Evolutionary conservation across 805 yeast genomes (phyloP), one percentile per base, ranked within the genome.

Genomic region (Yamadazyma paraphyllophila): DNA sequence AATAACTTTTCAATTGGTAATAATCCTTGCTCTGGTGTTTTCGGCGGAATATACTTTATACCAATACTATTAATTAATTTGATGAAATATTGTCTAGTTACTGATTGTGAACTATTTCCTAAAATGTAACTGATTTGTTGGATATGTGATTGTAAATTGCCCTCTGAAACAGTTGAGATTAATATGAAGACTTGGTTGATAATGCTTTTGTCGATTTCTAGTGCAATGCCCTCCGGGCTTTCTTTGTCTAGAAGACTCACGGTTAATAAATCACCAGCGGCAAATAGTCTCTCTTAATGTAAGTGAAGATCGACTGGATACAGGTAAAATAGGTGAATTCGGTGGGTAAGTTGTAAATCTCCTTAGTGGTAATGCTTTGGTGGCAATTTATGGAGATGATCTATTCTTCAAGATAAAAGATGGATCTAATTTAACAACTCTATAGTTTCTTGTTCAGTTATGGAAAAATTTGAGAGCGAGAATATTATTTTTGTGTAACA

Each of bases 171-270:
- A 16, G 78, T 72, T 32, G 77, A 65, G 41, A 76, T 64, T 40
- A 82, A 63, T 40, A 82, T 68, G 14, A 78, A 69, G 35, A 83
- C 57, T 61, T 83, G 88, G 30, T 81, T 74, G 47, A 73, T 57
- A 37, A 74, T 62, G 42, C 78, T 69, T 49, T 63, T 65, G 47
- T 60, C 58, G 46, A 67, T 52, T 54, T 69, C 73, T 27, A 63
- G 55, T 46, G 50, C 48, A 35, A 49, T 56, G 76, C 74, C 76
- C 76, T 52, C 51, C 52, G 74, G 74, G 74, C 74, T 66, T 44
- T 51, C 50, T 41, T 51, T 49, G 39, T 54, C 39, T 48, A 52
- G 51, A 58, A 62, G 61, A 59, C 69, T 61, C 75, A 69, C 73
- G 65, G 57, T 59, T 54, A 43, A 49, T 30, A 29, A 20, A 8